Conservation (phyloP, 1,284 basidiomycete genomes). For the Cutaneotrichosporon curvatum region DNA sequence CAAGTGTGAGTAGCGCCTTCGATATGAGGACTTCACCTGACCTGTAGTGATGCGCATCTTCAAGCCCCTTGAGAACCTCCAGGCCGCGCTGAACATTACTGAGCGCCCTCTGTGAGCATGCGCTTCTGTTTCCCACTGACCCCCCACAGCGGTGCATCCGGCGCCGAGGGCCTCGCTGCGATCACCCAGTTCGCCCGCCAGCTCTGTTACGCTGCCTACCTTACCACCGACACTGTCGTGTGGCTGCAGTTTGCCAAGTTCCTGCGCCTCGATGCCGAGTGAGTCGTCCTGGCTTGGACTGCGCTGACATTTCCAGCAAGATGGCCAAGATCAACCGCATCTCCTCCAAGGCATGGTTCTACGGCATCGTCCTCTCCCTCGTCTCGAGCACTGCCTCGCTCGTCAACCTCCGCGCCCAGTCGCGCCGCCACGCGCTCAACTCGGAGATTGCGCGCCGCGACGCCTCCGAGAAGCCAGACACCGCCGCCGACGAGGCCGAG, state of each 20-base stretch:
- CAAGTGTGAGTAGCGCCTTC: conserved; percentile 57
- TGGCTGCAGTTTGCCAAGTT: conserved; percentile 78
- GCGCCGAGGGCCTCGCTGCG: conserved; percentile 60
- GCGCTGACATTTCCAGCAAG: conserved; percentile 50
- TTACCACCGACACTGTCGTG: conserved; percentile 69
- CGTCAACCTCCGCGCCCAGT: conserved; percentile 43
- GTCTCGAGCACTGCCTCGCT: conserved; percentile 50
- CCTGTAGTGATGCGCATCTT: conserved; percentile 80
- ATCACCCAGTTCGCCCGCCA: conserved; percentile 77
- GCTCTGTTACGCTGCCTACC: conserved; percentile 83
- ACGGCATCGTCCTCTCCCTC: conserved; percentile 75
- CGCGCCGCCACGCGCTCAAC: conserved; percentile 35
- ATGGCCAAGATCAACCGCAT: conserved; percentile 61
- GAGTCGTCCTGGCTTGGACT: conserved; percentile 10
- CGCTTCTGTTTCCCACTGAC: conserved; percentile 3
- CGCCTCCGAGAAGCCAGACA: conserved; percentile 26
- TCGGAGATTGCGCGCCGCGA: conserved; percentile 30
- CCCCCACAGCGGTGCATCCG: conserved; percentile 23
- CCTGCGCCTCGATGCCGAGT: conserved; percentile 52
- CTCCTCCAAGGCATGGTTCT: conserved; percentile 83
- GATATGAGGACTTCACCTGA: neutral
- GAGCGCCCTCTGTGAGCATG: conserved; percentile 46
- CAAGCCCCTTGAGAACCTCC: conserved; percentile 90
- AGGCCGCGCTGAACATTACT: conserved; percentile 77
- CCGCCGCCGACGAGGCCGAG: conserved; percentile 31